Base-by-base conservation (phyloP, 805 yeast species). In the Spathaspora sp. region DNA sequence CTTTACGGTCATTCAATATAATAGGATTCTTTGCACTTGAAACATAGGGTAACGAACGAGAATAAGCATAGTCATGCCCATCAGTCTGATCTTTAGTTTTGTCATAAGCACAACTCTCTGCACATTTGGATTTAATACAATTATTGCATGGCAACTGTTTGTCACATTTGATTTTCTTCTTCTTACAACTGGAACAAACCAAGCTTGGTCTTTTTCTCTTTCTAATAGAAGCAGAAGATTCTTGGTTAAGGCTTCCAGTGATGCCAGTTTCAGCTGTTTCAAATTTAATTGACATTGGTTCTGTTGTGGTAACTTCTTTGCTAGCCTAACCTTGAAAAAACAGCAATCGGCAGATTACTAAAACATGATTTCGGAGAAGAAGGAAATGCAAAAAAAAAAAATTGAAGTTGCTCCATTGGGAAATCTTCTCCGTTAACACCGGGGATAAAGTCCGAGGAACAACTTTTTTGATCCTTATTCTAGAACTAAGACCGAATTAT, bases 161-260 rank as follows among this genome's bases (percentile, higher is more conserved):
- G 52, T 70, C 71, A 54, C 75, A 70, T 47, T 63, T 67, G 55
- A 69, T 62, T 54, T 70, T 70, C 43, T 65, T 60, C 43, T 60
- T 53, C 49, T 67, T 67, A 53, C 75, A 70, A 52, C 60, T 65
- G 28, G 58, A 56, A 51, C 75, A 70, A 4, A 66, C 79, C 4
- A 75, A 62, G 2, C 67, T 60, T 52, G 70, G 63, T 14, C 79
- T 60, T 44, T 69, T 72, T 29, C 72, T 57, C 55, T 55, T 57
- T 31, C 49, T 53, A 8, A 47, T 45, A 6, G 51, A 26, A 23
- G 44, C 26, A 18, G 43, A n/a, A 23, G 40, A 35, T 11, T 14
- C 40, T 7, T 3, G 16, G 4, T 35, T 7, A 16, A 14, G 3
- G 8, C 3, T 8, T 16, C 18, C 40, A 20, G 17, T 40, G 43